These are phyloP conservation scores for Globomyces sp. DNA, from an alignment of 371 early-diverging fungal species.

Conservation along the genomic window DNA sequence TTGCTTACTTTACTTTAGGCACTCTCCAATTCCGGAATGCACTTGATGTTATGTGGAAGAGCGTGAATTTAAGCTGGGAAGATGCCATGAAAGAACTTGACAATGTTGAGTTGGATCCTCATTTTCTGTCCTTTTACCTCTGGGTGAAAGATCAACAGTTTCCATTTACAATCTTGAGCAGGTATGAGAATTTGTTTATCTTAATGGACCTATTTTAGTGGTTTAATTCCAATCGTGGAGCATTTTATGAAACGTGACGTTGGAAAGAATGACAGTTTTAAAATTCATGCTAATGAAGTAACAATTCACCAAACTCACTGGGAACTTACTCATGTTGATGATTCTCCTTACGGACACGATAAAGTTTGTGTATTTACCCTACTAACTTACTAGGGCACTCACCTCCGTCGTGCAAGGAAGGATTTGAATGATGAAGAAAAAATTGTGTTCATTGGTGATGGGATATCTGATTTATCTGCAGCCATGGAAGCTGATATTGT, in stretches of 20 bases:
- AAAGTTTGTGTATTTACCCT: conserved; percentile 38
- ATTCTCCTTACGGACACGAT: conserved; percentile 58
- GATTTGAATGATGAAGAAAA: conserved; percentile 25
- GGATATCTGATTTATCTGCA: conserved; percentile 68
- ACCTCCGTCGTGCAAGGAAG: conserved; percentile 8
- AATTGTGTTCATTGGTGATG: conserved; percentile 68
- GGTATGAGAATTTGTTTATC: too few species aligned
- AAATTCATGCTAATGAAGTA: conserved; percentile 51
- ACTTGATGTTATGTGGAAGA: conserved; percentile 55
- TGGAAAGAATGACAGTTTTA: conserved; percentile 30
- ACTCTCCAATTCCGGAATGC: conserved; percentile 32
- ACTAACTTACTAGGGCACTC: conserved; percentile 20
- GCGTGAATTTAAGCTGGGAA: conserved; percentile 59
- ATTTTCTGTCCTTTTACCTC: conserved; percentile 27
- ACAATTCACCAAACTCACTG: conserved; percentile 44
- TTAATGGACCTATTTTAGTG: not conserved
- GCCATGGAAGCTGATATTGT: conserved; percentile 64
- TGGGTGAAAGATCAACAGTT: conserved; percentile 21
- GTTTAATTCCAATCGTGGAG: conserved; percentile 18
- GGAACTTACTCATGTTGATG: conserved; percentile 60
- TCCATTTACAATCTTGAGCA: conserved; percentile 7
- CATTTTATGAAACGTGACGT: conserved; percentile 4
- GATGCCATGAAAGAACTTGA: conserved; percentile 61
- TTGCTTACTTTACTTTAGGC: too few species aligned
- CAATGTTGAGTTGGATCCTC: conserved; percentile 29